These are phyloP conservation scores for Cyberlindnera petersonii DNA, from an alignment of 805 yeast species.

Conservation along the genomic window DNA sequence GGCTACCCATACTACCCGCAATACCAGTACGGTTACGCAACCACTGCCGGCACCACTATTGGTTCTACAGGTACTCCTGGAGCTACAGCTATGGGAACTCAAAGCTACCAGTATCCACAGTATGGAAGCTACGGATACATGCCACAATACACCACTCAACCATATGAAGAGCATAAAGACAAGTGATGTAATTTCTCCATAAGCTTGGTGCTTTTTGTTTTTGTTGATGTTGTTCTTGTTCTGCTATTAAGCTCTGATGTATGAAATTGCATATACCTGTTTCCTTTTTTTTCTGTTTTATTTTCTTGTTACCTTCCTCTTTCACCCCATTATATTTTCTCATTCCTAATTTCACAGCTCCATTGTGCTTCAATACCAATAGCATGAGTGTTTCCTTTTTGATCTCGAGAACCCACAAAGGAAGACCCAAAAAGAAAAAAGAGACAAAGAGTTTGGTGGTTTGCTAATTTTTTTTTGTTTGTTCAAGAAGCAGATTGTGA, in stretches of 20 bases:
- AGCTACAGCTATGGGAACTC: constrained; percentile 9
- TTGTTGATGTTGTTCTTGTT: not conserved
- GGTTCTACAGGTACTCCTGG: constrained; percentile 8
- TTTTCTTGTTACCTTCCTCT: not conserved
- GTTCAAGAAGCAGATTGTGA: too few species aligned
- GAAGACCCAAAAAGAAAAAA: too few species aligned
- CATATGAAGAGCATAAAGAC: constrained; percentile 26
- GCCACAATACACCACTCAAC: constrained; percentile 25
- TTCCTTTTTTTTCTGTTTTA: not conserved
- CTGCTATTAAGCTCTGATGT: constrained; percentile 1
- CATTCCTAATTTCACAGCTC: too few species aligned
- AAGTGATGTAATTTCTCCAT: constrained; percentile 8
- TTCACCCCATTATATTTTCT: not conserved
- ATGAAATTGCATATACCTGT: constrained; percentile 2
- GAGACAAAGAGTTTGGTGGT: too few species aligned
- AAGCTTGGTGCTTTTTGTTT: not conserved
- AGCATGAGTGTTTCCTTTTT: too few species aligned
- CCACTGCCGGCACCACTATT: constrained; percentile 9
- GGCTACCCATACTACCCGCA: constrained; percentile 17
- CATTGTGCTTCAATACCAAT: too few species aligned
- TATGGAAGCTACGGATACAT: constrained; percentile 24
- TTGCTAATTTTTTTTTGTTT: too few species aligned
- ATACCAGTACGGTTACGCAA: constrained; percentile 18
- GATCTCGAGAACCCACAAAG: too few species aligned
- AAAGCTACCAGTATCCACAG: constrained; percentile 23